Base-by-base conservation (phyloP, 371 early-diverging fungal genomes). In the Rhizomucor pusillus region DNA sequence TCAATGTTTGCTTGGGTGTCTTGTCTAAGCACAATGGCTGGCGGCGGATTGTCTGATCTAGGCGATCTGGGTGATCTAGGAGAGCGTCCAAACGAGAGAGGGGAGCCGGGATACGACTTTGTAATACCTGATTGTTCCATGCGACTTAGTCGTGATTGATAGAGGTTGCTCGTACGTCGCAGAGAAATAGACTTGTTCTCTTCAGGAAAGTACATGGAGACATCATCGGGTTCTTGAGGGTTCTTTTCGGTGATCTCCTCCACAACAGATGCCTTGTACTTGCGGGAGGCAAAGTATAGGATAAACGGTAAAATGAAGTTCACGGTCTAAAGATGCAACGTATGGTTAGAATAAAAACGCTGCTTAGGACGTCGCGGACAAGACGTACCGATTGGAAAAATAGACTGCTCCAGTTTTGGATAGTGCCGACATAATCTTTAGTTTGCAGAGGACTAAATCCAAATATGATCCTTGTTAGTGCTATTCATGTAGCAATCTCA, bases 281-380 rank as follows among this genome's bases (percentile, higher is more conserved):
- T 64, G 47, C 80, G 71, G 13, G 81, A 81, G n/a, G 75, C 72
- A 59, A 91, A 77, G 59, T 89, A 91, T 9, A 91, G 76, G 12
- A 87, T 50, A 25, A 91, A 73, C 3, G 92, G 92, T 20, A 90
- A 63, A 29, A 91, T 80, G 59, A 88, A 91, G 62, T 90, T 91
- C 23, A 89, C 82, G 3, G 84, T 80, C 53, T 89, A 81, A 29
- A 5, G 13, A 37, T 37, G 11, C 10, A 43, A 19, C 6, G 16
- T 18, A 3, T 14, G 3, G 7, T 41, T 6, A 43, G 14, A 19
- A 14, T 14, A 22, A 43, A 41, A 19, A 16, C 3, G 11, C 5
- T 11, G 43, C 7, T 3, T 33, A 11, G 7, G 14, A 13, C 35
- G 36, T n/a, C 20, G 29, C 36, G 35, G 16, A 33, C 16, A 47